A percentile compares a stretch with the other conserved stretches of the same genome.
Conservation (phyloP, 2,329 filamentous ascomycete species). For the Sphaceloma murrayae region DNA sequence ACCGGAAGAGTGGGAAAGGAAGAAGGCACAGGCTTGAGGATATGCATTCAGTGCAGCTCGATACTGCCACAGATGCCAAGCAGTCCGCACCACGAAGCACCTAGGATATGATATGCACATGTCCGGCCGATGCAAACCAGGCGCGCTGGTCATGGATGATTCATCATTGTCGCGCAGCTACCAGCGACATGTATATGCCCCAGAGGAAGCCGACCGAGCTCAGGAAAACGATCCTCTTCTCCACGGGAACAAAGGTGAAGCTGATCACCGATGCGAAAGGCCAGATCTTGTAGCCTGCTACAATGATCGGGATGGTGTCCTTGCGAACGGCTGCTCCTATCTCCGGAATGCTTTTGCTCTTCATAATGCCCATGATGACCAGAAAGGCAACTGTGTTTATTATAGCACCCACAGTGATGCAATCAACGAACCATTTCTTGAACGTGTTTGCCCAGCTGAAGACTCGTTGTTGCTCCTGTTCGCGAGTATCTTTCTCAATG, state of each 20-base stretch:
- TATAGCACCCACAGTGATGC: slow-evolving; percentile 51
- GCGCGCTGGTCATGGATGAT: slow-evolving; percentile 4
- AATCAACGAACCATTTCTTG: slow-evolving; percentile 52
- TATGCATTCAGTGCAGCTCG: slow-evolving; percentile 11
- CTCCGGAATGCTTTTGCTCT: slow-evolving; percentile 15
- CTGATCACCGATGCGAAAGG: slow-evolving; percentile 60
- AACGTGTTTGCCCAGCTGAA: slow-evolving; percentile 23
- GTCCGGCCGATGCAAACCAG: no score
- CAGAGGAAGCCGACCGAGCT: slow-evolving; percentile 62
- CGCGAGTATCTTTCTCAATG: slow-evolving; percentile 35
- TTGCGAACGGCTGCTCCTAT: slow-evolving; percentile 27
- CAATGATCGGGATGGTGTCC: slow-evolving; percentile 43
- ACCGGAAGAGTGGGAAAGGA: slow-evolving; percentile 75
- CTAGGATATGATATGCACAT: no score
- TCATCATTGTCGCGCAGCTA: slow-evolving; percentile 17
- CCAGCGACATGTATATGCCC: slow-evolving; percentile 64
- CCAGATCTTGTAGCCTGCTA: slow-evolving; percentile 64
- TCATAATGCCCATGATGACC: slow-evolving; percentile 43
- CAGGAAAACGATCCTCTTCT: slow-evolving; percentile 61
- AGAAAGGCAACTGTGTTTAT: slow-evolving; percentile 55
- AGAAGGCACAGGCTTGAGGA: slow-evolving; percentile 33
- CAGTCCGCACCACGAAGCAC: no score
- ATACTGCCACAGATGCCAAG: slow-evolving; percentile 5
- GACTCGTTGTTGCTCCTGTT: slow-evolving; percentile 21
- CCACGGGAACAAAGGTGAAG: slow-evolving; percentile 62